A percentile compares a stretch with the other conserved stretches of the same genome.
These are phyloP conservation scores for Copromyces sp. DNA, from an alignment of 495 filamentous ascomycete genomes.

Conservation along the genomic window DNA sequence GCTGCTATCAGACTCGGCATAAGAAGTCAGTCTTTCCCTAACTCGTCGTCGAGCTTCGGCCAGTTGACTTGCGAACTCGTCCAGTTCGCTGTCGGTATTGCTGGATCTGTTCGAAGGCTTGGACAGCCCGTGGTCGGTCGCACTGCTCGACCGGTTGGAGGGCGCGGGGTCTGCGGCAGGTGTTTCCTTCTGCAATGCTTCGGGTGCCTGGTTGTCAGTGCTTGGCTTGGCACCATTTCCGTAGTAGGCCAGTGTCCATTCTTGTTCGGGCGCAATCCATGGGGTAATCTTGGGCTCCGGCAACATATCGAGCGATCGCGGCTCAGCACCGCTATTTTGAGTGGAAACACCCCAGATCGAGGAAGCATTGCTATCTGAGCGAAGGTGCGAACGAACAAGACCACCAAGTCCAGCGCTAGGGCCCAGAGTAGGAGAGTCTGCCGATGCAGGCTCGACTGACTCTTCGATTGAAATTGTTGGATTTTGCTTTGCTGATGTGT, in stretches of 20 bases:
- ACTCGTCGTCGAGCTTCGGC: constrained; percentile 66
- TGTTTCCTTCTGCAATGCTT: constrained; percentile 7
- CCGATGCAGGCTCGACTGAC: constrained; percentile 21
- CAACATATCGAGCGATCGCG: constrained; percentile 23
- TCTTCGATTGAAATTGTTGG: constrained; percentile 12
- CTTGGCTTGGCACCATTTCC: constrained; percentile 17
- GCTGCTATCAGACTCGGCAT: constrained; percentile 52
- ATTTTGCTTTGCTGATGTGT: constrained; percentile 13
- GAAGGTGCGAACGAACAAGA: constrained; percentile 77
- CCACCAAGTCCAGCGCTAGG: constrained; percentile 62
- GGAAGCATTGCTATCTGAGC: constrained; percentile 69
- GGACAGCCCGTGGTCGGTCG: constrained; percentile 17
- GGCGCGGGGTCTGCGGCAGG: not conserved
- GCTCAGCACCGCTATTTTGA: constrained; percentile 21
- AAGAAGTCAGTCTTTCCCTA: constrained; percentile 68
- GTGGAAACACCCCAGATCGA: constrained; percentile 51
- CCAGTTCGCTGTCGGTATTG: constrained; percentile 44
- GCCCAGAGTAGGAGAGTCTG: constrained; percentile 75
- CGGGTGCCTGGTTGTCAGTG: constrained; percentile 5
- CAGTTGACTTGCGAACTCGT: constrained; percentile 73
- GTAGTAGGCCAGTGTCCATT: constrained; percentile 31
- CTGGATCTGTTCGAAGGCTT: constrained; percentile 20
- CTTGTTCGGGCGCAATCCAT: constrained; percentile 42
- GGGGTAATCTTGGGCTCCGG: constrained; percentile 36
- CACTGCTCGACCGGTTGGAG: not conserved